Conservation (phyloP, 2,329 filamentous ascomycete species). For the Sarocladium strictum region DNA sequence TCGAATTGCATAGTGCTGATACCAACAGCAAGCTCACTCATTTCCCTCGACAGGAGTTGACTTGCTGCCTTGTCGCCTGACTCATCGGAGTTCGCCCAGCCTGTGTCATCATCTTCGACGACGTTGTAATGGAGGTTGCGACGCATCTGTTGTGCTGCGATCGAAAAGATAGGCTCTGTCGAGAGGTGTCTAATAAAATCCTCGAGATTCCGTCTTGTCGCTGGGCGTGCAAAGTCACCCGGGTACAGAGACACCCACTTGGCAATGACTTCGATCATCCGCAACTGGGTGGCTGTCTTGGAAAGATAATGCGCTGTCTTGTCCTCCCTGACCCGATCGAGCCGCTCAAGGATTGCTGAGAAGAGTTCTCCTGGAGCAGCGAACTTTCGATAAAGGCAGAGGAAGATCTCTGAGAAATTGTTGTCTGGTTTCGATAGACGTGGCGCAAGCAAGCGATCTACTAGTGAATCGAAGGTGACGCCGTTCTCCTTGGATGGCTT, state of each 20-base stretch:
- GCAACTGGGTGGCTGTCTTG: constrained; percentile 73
- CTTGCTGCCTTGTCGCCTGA: constrained; percentile 27
- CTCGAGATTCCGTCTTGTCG: constrained; percentile 65
- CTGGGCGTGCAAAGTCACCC: constrained; percentile 80
- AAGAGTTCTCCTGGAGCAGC: constrained; percentile 75
- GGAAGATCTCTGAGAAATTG: constrained; percentile 83
- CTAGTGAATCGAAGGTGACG: constrained; percentile 62
- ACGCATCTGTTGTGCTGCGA: constrained; percentile 79
- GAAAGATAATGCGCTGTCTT: constrained; percentile 64
- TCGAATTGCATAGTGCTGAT: constrained; percentile 45
- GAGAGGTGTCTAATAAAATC: constrained; percentile 73
- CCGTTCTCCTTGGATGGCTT: constrained; percentile 45
- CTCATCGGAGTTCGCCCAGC: constrained; percentile 82
- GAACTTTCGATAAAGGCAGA: constrained; percentile 93
- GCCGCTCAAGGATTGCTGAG: constrained; percentile 67
- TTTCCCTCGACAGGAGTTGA: constrained; percentile 31
- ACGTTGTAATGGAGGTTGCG: constrained; percentile 67
- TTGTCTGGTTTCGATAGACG: constrained; percentile 81
- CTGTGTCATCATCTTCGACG: constrained; percentile 81
- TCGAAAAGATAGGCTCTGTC: constrained; percentile 72
- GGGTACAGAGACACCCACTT: constrained; percentile 89
- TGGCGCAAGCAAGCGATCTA: constrained; percentile 78
- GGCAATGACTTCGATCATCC: constrained; percentile 76
- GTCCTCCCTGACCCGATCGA: constrained; percentile 65
- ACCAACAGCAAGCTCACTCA: constrained; percentile 32